These are phyloP conservation scores for Nicotiana benthamiana DNA, from an alignment of 257 asterid genomes.

Conservation along the genomic window DNA sequence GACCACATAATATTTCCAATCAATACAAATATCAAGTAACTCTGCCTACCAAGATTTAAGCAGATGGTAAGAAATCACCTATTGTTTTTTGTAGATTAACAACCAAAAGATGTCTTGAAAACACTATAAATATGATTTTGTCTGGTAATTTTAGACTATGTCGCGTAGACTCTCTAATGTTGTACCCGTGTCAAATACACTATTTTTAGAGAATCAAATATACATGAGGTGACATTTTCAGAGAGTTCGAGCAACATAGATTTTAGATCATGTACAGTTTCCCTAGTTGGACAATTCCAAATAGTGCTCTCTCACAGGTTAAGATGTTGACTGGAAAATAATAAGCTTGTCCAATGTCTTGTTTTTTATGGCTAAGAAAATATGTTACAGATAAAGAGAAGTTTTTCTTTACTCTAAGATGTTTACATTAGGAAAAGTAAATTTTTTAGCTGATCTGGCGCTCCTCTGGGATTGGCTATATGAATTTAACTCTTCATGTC, in stretches of 20 bases:
- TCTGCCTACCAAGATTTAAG: too few species aligned
- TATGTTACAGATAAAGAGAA: not conserved
- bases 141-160: too few species aligned
- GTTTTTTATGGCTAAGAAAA: not conserved
- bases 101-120: not conserved
- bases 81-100: not conserved
- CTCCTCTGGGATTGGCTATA: too few species aligned
- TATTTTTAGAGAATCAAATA: too few species aligned
- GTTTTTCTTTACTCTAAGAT: not conserved
- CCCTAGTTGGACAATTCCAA: not conserved
- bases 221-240: too few species aligned
- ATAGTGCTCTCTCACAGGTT: too few species aligned
- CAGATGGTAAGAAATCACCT: not conserved
- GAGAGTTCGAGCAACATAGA: too few species aligned
- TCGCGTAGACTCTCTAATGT: too few species aligned
- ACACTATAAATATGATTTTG: not conserved
- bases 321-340: not conserved
- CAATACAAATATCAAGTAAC: not conserved
- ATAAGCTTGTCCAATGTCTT: not conserved
- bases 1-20: not conserved
- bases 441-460: not conserved
- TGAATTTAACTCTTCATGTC: too few species aligned
- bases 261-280: not conserved
- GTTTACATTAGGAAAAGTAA: not conserved
- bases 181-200: too few species aligned